Base-by-base conservation (phyloP, 768 basidiomycete genomes). In the Termitomyces eurrhizus region DNA sequence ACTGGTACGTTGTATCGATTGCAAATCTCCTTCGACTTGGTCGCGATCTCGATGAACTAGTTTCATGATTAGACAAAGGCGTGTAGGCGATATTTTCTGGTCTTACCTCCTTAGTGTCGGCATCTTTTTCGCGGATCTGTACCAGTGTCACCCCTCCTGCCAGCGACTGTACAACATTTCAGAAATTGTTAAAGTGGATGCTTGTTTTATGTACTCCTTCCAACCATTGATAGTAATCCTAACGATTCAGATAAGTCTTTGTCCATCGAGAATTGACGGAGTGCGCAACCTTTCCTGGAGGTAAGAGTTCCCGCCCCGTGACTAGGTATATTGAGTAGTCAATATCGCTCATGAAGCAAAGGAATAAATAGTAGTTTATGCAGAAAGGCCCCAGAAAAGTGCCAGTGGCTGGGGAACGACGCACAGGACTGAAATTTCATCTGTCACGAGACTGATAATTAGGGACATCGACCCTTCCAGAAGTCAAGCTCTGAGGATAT, bases 71-170 rank as follows among this genome's bases (percentile, higher is more conserved):
- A 52, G 54, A 36, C 54, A 18, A 33, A 45, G 35, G 39, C 26
- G 9, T 24, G 26, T 8, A 35, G 36, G 41, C 56, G 53, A 18
- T 35, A 16, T 32, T n/a, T 29, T 41, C n/a, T 8, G 24, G n/a
- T 7, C 72, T 66, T 52, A 90, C 93, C 74, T 94, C 90, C 26
- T 81, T 81, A 0, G 93, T 95, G 62, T 95, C 93, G 0, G 81
- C 73, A 12, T 83, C 73, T 72, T 98, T 98, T 73, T 98, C 95
- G 41, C 94, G 82, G 18, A 96, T 79, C 73, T 97, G 95, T 5
- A 97, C 92, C 51, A 95, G 68, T 1, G 93, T 94, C 1, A 96
- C 93, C 2, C 94, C 95, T 11, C 95, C 95, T 68, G 84, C 76
- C 16, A 96, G 76, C 2, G 93, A 80, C 92, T 94, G 62, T 26